Evolutionary conservation across 495 filamentous ascomycete species (phyloP).

Genomic region (Aspergillus sclerotiicarbonarius): DNA sequence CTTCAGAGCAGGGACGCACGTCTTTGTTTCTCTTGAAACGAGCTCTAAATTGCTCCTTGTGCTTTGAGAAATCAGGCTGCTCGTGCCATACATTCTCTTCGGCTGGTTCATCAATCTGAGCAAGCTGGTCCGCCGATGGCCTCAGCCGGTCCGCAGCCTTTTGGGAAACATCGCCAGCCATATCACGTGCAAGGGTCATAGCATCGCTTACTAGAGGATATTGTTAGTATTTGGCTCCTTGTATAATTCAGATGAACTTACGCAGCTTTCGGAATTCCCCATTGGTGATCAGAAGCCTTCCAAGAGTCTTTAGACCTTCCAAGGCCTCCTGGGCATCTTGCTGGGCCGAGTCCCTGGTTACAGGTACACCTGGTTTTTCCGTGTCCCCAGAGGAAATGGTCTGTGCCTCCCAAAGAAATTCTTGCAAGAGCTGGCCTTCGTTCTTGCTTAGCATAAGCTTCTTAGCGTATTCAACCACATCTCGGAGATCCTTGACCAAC

Average conservation of each 20-base stretch:
- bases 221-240: slow-evolving; percentile 24
- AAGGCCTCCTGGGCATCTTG: slow-evolving; percentile 79
- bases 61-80: slow-evolving; percentile 64
- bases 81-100: slow-evolving; percentile 95
- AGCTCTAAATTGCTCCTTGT: slow-evolving; percentile 62
- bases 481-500: slow-evolving; percentile 72
- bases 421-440: slow-evolving; percentile 87
- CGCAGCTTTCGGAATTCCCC: slow-evolving; percentile 93
- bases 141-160: slow-evolving; percentile 76
- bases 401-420: slow-evolving; percentile 93
- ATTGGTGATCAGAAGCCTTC: slow-evolving; percentile 88
- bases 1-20: slow-evolving; percentile 25
- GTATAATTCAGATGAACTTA: slow-evolving; percentile 44
- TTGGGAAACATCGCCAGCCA: slow-evolving; percentile 82
- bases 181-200: slow-evolving; percentile 77
- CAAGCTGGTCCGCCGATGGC: slow-evolving; percentile 74
- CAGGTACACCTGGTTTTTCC: slow-evolving; percentile 57
- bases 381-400: slow-evolving; percentile 62
- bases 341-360: slow-evolving; percentile 71
- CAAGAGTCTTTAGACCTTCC: slow-evolving; percentile 84
- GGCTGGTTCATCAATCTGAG: slow-evolving; percentile 77
- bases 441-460: slow-evolving; percentile 90
- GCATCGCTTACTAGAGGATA: slow-evolving; percentile 72
- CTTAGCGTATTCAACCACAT: slow-evolving; percentile 88
- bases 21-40: slow-evolving; percentile 66